Base-by-base conservation (phyloP, 495 filamentous ascomycete species). In the Amorphotheca resinae region DNA sequence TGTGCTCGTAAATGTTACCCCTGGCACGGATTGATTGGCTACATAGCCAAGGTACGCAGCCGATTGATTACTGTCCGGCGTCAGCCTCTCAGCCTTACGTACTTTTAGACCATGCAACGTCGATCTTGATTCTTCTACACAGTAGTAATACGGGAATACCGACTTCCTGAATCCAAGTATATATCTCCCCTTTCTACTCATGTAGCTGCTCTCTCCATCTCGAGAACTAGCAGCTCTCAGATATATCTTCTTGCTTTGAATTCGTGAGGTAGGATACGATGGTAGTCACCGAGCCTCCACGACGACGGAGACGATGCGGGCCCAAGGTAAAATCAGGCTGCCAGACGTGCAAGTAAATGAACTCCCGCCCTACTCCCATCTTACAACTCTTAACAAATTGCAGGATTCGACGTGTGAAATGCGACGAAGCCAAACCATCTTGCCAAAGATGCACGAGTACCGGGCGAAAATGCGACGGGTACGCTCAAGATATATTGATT, bases 391-490 rank as follows among this genome's bases (percentile, higher is more conserved):
- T 22, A 16, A 23, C n/a, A n/a, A 8, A 53, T 21, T 50, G 49
- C 33, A 62, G 64, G 33, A 54, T 56, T 18, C 58, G 66, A 30
- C 52, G 60, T 22, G 58, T 69, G 12, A 69, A 69, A 40, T 70
- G 66, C 33, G 66, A 67, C 37, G 65, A 68, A 33, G 49, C 56
- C 21, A 58, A 56, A 16, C 66, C 66, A 0, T 44, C 45, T 16
- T 70, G 66, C 41, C 47, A 53, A 14, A 56, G 61, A 33, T 70
- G 66, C 50, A 33, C 41, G 6, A 60, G 45, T 12, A 63, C 58
- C 9, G 64, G 65, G 16, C 53, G 60, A 28, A 56, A 51, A 14
- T 70, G 66, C 42, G 63, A 64, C 31, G 66, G 66, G 9, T 70
- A 67, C 50, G 48, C n/a, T 30, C 30, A 41, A 22, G 41, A 45